Base-by-base conservation (phyloP, 805 yeast genomes). In the Candida railenensis region DNA sequence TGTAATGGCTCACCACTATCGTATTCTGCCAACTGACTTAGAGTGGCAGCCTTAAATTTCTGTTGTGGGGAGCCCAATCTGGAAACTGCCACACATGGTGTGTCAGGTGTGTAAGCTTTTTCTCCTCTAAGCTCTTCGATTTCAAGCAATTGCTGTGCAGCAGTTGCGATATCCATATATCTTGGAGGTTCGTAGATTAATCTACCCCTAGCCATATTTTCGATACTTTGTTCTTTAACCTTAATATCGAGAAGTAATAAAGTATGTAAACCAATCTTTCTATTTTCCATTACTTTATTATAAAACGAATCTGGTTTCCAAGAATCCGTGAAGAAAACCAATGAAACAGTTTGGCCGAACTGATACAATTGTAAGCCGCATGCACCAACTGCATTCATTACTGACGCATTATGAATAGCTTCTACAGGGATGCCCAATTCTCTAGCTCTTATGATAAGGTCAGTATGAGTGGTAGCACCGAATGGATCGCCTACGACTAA, bases 261-360 rank as follows among this genome's bases (percentile, higher is more conserved):
- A 2, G 99, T 94, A 62, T 92, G 99, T 54, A 94, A 74, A 3
- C 99, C 99, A 43, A 92, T 82, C 61, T 76, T 81, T 58, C 98
- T 77, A 66, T 92, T 92, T 67, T 92, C 98, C 82, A 82, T 69
- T 46, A 92, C 72, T 69, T 92, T 91, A 59, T 84, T 80, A 66
- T 92, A 94, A 73, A 95, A 92, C 36, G 96, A 86, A 65, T 92
- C 98, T 1, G 99, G 99, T 65, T 89, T 86, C 98, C 99, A 92
- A 48, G 74, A 71, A 18, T 92, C 98, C 22, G 96, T 91, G 76
- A 94, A 92, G 63, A 94, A 94, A 2, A 94, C 98, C 63, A 94
- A 74, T 1, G 97, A 89, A n/a, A 92, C 92, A 9, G 98, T 90
- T 70, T 94, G 98, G 8, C 99, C 99, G 67, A 91, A 92, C 57